phyloP scores from a whole-genome alignment of 306 rosid genomes.

The Quercus aquifolioides region DNA sequence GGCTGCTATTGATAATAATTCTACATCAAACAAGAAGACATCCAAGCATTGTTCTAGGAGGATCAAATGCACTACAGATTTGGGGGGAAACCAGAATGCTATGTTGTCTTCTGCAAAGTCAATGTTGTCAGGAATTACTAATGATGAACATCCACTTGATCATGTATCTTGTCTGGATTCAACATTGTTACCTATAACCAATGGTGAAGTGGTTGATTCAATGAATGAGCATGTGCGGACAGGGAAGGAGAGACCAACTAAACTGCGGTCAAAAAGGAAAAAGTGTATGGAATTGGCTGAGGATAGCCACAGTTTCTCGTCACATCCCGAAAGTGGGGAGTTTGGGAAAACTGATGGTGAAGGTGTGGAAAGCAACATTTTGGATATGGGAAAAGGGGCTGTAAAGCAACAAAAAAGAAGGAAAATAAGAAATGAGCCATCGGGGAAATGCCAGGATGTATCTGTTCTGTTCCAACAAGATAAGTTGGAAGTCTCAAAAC shows the following conservation, averaged over 20 bases:
- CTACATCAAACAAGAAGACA: background rate
- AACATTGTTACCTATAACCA: background rate
- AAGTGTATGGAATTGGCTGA: background rate
- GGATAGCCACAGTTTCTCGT: conserved; percentile 11
- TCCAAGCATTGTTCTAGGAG: background rate
- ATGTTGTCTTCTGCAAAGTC: conserved; percentile 22
- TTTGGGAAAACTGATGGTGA: background rate
- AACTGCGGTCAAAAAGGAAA: background rate
- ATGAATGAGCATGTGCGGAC: background rate
- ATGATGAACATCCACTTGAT: conserved; percentile 8
- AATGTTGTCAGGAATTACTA: conserved; percentile 8
- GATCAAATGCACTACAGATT: background rate
- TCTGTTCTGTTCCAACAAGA: conserved; percentile 3
- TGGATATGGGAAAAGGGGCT: conserved; percentile 5
- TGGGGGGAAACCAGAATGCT: conserved; percentile 5
- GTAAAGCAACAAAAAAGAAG: conserved; percentile 7
- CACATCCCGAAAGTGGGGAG: background rate
- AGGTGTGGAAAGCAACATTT: conserved; percentile 3
- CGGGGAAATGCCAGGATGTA: conserved; percentile 10
- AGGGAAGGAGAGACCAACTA: background rate
- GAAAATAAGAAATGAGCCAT: conserved; percentile 13
- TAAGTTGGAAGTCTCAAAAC: conserved; percentile 9
- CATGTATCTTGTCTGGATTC: conserved; percentile 6
- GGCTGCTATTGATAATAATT: conserved; percentile 1
- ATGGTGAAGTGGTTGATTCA: conserved; percentile 7